Base-by-base conservation (phyloP, 805 yeast genomes). In the Kuraishia floccosa region DNA sequence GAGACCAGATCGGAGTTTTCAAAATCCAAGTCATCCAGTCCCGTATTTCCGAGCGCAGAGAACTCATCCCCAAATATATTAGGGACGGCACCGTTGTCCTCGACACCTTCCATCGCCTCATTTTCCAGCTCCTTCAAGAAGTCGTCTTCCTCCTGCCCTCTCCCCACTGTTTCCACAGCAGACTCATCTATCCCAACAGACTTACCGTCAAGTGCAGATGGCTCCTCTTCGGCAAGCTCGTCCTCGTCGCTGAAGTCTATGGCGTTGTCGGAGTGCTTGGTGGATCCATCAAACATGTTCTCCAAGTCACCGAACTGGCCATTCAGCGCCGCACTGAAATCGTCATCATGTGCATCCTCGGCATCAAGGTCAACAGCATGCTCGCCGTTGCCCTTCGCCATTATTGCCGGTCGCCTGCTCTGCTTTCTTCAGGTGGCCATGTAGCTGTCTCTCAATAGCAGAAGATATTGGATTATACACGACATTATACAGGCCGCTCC, bases 241-340 rank as follows among this genome's bases (percentile, higher is more conserved):
- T 87, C 96, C 45, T 83, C 93, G 49, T 84, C 95, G 46, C 84
- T 96, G 49, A 82, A 89, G 52, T 89, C 97, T 20, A 86, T 62
- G 7, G 98, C 98, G 51, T 87, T 89, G 5, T 73, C 95, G 1
- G 91, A 87, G 52, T 87, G 97, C 33, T 68, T 65, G 3, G 82
- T 58, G 52, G 69, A 58, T 13, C 70, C 76, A 20, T 58, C 67
- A 32, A 50, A 50, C 44, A 54, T 40, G 17, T 40, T 44, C 12
- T 52, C 57, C 17, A 53, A 42, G 18, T 47, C 41, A 3, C 54
- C 58, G 22, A 55, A 35, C 35, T 52, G 54, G 17, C 58, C 60
- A 23, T 36, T 43, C 40, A 56, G 40, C 4, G 52, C 58, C 22
- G 37, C 40, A 21, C 49, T 53, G 35, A 50, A 52, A 21, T 52